Base-by-base conservation (phyloP, 1,284 basidiomycete genomes). In the Microbotryum violaceum region DNA sequence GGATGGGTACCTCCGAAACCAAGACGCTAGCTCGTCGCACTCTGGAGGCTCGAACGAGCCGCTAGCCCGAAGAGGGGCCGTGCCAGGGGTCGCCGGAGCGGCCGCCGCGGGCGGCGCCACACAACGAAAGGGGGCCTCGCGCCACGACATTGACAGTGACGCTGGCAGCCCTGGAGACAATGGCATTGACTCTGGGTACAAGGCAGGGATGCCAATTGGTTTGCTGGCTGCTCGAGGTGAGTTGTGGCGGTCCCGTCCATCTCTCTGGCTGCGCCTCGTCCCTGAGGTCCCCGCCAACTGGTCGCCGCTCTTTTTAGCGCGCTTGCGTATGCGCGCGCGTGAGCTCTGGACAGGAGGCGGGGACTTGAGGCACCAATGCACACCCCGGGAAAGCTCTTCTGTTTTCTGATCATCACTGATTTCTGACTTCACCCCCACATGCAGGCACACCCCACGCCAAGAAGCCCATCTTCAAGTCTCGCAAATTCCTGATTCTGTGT, bases 391-490 rank as follows among this genome's bases (percentile, higher is more conserved):
- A 27, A 16, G 7, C n/a, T 37, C 18, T 10, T 42, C 10, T 4
- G 27, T 42, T 7, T 5, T n/a, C 12, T 16, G n/a, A 31, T 9
- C 23, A 31, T 9, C 23, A 27, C 27, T 27, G 27, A 4, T 27
- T 27, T 27, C 27, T 27, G 27, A 6, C 27, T 29, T 23, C 29
- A n/a, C n/a, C 10, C 0, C 18, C 25, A 23, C 25, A 12, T 33
- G n/a, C 48, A 65, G 64, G 64, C 10, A 65, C 64, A n/a, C 58
- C 64, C 2, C 54, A 57, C 25, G 64, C 64, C 31, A 65, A 65
- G 64, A 65, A 65, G 50, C 61, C 61, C 6, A 49, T 62, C n/a
- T 62, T 49, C 53, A 53, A 54, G 31, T 65, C 64, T 18, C 29
- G 53, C 12, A 65, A 65, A 33, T 61, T 42, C 29, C 49, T 50